Evolutionary conservation across 75 land plant species (phyloP), one percentile per base, ranked within the genome.

Genomic region (Isoetes taiwanensis): DNA sequence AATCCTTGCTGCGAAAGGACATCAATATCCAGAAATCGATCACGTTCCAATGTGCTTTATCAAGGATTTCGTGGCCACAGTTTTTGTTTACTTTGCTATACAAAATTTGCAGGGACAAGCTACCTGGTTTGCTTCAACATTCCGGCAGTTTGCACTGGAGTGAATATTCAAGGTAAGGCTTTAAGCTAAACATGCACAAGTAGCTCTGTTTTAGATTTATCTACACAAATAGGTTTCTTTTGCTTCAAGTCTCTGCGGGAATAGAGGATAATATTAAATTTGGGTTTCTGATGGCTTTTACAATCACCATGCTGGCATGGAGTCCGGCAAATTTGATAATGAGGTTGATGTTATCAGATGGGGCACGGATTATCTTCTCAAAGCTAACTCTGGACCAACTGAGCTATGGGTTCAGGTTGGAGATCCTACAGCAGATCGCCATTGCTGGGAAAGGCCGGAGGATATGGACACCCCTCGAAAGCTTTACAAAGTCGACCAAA

Each of bases 211-310:
- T n/a, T n/a, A n/a, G n/a, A n/a, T n/a, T n/a, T n/a, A n/a, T n/a
- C n/a, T n/a, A n/a, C n/a, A n/a, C n/a, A n/a, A n/a, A n/a, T n/a
- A n/a, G n/a, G n/a, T n/a, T n/a, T n/a, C 50, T 46, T 4, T 46
- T 19, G 50, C 21, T 46, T n/a, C 50, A 46, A 16, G 50, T 46
- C 5, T 19, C 25, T n/a, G 23, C 5, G 6, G 16, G n/a, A 16
- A 5, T 14, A 14, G 96, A 90, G 10, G 96, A 89, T 73, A 85
- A 85, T 40, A 81, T 89, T 14, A 89, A 89, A 50, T 89, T 89
- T 73, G 76, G 79, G 28, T 64, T 89, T n/a, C 96, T 90, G 14
- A 79, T 89, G 85, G 96, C 96, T 2, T 89, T 70, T 75, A 72
- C 83, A 6, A 77, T 81, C 25, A 81, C 96, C 0, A 71, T 84